phyloP scores from a whole-genome alignment of 306 rosid genomes.

The Urtica urens region DNA sequence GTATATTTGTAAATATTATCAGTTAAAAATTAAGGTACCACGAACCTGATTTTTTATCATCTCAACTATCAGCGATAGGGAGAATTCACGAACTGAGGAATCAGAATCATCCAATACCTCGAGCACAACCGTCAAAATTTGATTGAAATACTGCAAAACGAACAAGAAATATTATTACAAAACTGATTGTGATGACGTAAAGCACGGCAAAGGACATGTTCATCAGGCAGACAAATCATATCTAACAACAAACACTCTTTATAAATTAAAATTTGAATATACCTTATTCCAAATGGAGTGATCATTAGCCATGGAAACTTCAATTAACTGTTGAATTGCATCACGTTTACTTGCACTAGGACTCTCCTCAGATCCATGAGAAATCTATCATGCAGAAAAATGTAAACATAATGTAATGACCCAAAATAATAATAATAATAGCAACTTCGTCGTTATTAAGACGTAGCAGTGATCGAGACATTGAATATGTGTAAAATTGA shows the following conservation, averaged over 20 bases:
- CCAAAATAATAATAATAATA: not conserved
- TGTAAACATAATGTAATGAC: not conserved
- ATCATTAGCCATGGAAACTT: constrained; percentile 65
- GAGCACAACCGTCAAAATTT: constrained; percentile 78
- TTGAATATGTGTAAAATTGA: too few species aligned
- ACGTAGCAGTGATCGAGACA: not conserved
- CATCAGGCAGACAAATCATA: not conserved
- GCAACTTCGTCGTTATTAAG: not conserved
- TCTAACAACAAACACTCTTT: not conserved
- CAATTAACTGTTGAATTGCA: constrained; percentile 80
- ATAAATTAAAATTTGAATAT: constrained; percentile 25
- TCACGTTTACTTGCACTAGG: constrained; percentile 42
- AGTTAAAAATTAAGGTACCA: too few species aligned
- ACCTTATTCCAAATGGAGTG: constrained; percentile 80
- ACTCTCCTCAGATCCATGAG: constrained; percentile 59
- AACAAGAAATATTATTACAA: constrained; percentile 1
- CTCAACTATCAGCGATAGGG: constrained; percentile 64
- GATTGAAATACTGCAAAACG: constrained; percentile 85
- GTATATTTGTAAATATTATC: not conserved
- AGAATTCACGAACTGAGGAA: constrained; percentile 69
- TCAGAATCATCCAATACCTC: constrained; percentile 90
- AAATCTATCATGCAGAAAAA: constrained; percentile 29
- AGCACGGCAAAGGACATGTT: not conserved
- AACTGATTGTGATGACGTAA: not conserved
- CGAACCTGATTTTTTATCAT: constrained; percentile 90